Evolutionary conservation across 2,329 filamentous ascomycete genomes (phyloP).

Genomic region (Fonsecaea erecta): DNA sequence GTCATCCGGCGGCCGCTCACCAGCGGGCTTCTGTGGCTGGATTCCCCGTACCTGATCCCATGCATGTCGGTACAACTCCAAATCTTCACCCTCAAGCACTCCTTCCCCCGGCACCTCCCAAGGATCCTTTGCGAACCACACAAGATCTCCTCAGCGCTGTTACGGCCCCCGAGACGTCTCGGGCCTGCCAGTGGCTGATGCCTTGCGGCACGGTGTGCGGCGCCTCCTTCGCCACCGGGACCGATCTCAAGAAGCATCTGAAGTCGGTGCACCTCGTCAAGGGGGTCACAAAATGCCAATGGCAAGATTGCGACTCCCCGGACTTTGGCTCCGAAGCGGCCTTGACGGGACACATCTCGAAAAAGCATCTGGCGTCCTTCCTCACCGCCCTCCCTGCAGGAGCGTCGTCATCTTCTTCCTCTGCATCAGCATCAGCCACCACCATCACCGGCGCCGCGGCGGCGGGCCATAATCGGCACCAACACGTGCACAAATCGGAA

Average conservation of each 20-base stretch:
- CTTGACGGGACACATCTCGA: conserved; percentile 38
- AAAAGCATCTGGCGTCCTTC: conserved; percentile 37
- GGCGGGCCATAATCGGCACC: conserved; percentile 9
- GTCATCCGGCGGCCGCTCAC: conserved; percentile 34
- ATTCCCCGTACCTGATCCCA: background rate
- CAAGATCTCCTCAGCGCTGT: conserved; percentile 24
- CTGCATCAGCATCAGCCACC: no score
- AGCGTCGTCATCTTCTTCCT: conserved; percentile 8
- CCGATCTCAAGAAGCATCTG: conserved; percentile 39
- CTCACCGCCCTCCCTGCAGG: conserved; percentile 13
- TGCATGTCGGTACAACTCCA: background rate
- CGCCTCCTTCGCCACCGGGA: conserved; percentile 33
- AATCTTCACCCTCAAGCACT: background rate
- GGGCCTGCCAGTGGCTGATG: conserved; percentile 38
- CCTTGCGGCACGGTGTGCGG: conserved; percentile 37
- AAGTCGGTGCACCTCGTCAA: conserved; percentile 36
- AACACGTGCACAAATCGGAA: conserved; percentile 18
- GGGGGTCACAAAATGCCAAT: conserved; percentile 35
- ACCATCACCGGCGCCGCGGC: no score
- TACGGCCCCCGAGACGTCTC: conserved; percentile 24
- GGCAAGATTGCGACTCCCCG: conserved; percentile 34
- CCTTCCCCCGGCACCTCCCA: background rate
- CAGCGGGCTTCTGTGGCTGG: conserved; percentile 16
- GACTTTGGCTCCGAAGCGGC: conserved; percentile 38
- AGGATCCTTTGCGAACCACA: conserved; percentile 19